Percentiles rank a stretch among this genome's conserved stretches.
phyloP scores from a whole-genome alignment of 768 basidiomycete species.

The Albatrellus ellisii region DNA sequence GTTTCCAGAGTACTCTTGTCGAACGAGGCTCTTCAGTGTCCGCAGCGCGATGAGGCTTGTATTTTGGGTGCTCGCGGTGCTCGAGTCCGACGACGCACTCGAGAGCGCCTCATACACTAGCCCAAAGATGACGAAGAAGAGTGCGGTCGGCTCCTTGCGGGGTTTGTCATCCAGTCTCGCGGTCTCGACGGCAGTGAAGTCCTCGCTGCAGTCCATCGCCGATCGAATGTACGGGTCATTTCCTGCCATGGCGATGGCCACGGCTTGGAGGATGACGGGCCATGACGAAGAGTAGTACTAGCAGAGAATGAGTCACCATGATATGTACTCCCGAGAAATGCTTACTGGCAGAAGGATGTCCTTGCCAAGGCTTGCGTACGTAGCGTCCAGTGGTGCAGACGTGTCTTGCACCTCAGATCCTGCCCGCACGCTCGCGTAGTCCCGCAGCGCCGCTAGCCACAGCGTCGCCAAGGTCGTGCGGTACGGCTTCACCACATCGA shows the following conservation, averaged over 20 bases:
- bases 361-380: constrained; percentile 78
- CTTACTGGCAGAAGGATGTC: constrained; percentile 86
- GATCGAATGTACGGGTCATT: constrained; percentile 55
- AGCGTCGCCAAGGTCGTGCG: constrained; percentile 58
- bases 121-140: constrained; percentile 87
- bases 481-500: constrained; percentile 74
- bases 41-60: constrained; percentile 47
- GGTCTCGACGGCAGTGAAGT: constrained; percentile 14
- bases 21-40: constrained; percentile 69
- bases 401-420: constrained; percentile 83
- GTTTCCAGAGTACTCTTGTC: constrained; percentile 67
- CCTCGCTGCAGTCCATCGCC: constrained; percentile 71
- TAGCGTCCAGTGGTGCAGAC: constrained; percentile 62
- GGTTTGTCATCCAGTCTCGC: constrained; percentile 18
- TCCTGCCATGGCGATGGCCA: constrained; percentile 65
- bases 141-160: constrained; percentile 51
- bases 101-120: constrained; percentile 86
- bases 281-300: constrained; percentile 86
- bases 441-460: constrained; percentile 82
- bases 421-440: constrained; percentile 83
- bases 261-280: constrained; percentile 72
- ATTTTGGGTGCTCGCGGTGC: constrained; percentile 27
- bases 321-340: constrained; percentile 4
- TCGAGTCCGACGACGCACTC: constrained; percentile 47
- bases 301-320: neutral